phyloP scores from a whole-genome alignment of 148 eudicot species.

The Tetragonia tetragonoides region DNA sequence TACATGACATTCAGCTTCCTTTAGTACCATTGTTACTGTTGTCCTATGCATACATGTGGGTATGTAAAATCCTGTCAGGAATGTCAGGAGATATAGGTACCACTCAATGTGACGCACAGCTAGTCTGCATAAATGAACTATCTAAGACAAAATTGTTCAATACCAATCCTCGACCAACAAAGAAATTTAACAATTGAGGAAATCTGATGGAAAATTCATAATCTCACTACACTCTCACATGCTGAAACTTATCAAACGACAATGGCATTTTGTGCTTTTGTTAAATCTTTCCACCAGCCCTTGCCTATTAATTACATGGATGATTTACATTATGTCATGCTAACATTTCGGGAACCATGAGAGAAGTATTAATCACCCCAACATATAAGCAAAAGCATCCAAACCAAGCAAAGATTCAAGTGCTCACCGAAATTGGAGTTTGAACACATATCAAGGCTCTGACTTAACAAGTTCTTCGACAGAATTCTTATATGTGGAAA shows the following conservation, averaged over 20 bases:
- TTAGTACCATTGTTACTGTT: background rate
- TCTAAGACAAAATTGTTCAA: background rate
- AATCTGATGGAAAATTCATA: background rate
- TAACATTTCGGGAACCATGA: background rate
- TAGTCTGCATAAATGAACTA: background rate
- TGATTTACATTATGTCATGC: background rate
- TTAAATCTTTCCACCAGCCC: background rate
- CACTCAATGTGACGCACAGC: background rate
- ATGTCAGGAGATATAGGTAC: background rate
- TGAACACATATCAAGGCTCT: slow-evolving; percentile 31
- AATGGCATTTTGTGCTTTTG: background rate
- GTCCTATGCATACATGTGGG: background rate
- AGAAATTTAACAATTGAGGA: background rate
- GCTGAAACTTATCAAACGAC: background rate
- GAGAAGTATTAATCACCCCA: background rate
- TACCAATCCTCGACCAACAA: background rate
- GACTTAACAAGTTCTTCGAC: slow-evolving; percentile 59
- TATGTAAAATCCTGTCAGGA: background rate
- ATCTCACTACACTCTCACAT: background rate
- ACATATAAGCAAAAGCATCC: background rate
- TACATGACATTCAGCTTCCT: too few species aligned
- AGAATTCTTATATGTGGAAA: slow-evolving; percentile 52
- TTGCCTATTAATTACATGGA: background rate
- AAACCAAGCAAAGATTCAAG: background rate
- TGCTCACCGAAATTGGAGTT: slow-evolving; percentile 8